Conservation (phyloP, 768 basidiomycete genomes). For the Boletus rufocinnamomeus region DNA sequence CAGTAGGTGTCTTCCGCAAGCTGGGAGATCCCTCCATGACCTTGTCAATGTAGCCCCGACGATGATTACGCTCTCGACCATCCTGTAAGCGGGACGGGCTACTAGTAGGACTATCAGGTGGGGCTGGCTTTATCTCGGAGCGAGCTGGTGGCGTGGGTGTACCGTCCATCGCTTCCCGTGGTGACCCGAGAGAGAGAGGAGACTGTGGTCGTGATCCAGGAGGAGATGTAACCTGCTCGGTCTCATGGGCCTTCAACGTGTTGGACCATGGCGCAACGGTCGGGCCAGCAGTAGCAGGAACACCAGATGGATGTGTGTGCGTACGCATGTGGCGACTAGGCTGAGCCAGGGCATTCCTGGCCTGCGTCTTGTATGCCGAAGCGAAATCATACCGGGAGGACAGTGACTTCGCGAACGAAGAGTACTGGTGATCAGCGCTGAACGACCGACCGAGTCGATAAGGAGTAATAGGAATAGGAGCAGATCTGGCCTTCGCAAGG, state of each 20-base stretch:
- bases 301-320: constrained; percentile 49
- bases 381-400: constrained; percentile 61
- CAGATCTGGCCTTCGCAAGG: constrained; percentile 45
- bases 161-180: constrained; percentile 12
- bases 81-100: constrained; percentile 14
- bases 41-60: constrained; percentile 57
- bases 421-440: constrained; percentile 28
- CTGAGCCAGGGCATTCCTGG: constrained; percentile 8
- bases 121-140: constrained; percentile 12
- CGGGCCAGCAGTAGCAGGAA: constrained; percentile 37
- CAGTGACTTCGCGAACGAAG: constrained; percentile 40
- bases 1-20: constrained; percentile 51
- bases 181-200: constrained; percentile 27
- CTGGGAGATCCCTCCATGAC: constrained; percentile 31
- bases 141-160: constrained; percentile 11
- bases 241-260: constrained; percentile 3
- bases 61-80: constrained; percentile 48
- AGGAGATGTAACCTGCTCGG: constrained; percentile 1
- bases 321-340: constrained; percentile 39
- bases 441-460: constrained; percentile 27
- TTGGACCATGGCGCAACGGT: constrained; percentile 45
- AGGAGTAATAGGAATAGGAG: constrained; percentile 16
- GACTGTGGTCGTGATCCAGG: background rate
- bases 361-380: constrained; percentile 48
- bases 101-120: constrained; percentile 14